Evolutionary conservation across 805 yeast species (phyloP).

Genomic region (Hanseniaspora pseudoguilliermondii): DNA sequence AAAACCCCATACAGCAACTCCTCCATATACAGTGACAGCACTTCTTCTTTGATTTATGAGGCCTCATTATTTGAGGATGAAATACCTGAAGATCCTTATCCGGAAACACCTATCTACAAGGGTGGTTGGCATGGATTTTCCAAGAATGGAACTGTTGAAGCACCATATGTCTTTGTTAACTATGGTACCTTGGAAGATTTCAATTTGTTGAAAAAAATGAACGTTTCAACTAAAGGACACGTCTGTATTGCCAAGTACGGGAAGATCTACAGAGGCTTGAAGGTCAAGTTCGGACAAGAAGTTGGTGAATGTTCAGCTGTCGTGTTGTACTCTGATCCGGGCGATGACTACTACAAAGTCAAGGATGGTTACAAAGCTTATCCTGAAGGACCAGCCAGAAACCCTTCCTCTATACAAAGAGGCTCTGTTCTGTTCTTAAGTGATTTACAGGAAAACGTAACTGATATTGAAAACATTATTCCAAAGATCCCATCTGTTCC

Average conservation of each 20-base stretch:
- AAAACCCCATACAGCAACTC: slow-evolving; percentile 4
- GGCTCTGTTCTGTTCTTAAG: slow-evolving; percentile 60
- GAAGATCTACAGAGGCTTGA: slow-evolving; percentile 53
- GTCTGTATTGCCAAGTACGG: slow-evolving; percentile 62
- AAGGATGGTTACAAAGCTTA: slow-evolving; percentile 51
- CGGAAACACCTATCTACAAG: slow-evolving; percentile 34
- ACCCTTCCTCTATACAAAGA: slow-evolving; percentile 64
- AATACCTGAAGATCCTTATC: slow-evolving; percentile 38
- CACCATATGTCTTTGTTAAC: slow-evolving; percentile 56
- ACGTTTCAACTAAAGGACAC: slow-evolving; percentile 42
- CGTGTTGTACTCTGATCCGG: slow-evolving; percentile 56
- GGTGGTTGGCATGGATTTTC: slow-evolving; percentile 72
- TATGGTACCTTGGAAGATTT: slow-evolving; percentile 56
- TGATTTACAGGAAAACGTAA: slow-evolving; percentile 39
- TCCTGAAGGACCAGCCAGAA: slow-evolving; percentile 66
- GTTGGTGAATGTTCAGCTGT: slow-evolving; percentile 51
- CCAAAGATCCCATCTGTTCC: slow-evolving; percentile 65
- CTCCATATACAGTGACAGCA: neutral
- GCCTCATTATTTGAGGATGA: slow-evolving; percentile 45
- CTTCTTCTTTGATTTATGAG: slow-evolving; percentile 30
- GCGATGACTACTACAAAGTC: slow-evolving; percentile 43
- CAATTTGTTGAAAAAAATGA: slow-evolving; percentile 32
- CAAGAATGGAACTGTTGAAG: slow-evolving; percentile 55
- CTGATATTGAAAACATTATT: slow-evolving; percentile 37
- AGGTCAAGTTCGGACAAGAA: slow-evolving; percentile 65